phyloP scores from a whole-genome alignment of 495 filamentous ascomycete species.

The Aspergillus ostianus region DNA sequence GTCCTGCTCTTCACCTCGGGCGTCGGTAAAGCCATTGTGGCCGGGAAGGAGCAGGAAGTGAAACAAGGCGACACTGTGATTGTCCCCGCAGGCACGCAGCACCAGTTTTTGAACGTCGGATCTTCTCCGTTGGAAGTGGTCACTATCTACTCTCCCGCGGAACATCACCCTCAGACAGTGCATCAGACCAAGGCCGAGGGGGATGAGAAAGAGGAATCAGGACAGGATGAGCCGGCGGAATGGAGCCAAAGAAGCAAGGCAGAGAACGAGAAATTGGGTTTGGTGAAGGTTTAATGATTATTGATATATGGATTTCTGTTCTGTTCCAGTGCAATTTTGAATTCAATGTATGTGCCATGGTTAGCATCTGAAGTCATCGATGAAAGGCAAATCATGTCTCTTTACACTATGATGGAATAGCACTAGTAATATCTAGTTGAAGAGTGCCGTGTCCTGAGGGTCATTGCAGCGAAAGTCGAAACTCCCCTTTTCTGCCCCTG shows the following conservation, averaged over 20 bases:
- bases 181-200: conserved; percentile 63
- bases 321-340: too few species aligned
- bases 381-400: too few species aligned
- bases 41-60: conserved; percentile 56
- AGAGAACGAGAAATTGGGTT: conserved; percentile 55
- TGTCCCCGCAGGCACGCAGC: conserved; percentile 64
- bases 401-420: too few species aligned
- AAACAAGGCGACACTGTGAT: conserved; percentile 60
- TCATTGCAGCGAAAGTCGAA: too few species aligned
- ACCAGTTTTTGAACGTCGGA: conserved; percentile 64
- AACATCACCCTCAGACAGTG: conserved; percentile 56
- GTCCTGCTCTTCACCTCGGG: conserved; percentile 63
- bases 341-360: too few species aligned
- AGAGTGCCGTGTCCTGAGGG: too few species aligned
- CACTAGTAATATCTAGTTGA: too few species aligned
- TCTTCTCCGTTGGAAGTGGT: conserved; percentile 53
- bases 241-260: conserved; percentile 55
- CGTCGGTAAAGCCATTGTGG: conserved; percentile 54
- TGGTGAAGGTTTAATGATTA: conserved; percentile 38
- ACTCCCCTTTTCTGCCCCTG: too few species aligned
- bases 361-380: too few species aligned
- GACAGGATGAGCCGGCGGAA: conserved; percentile 58
- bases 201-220: conserved; percentile 58
- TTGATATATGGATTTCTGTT: too few species aligned
- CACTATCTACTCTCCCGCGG: conserved; percentile 61